Percentiles rank a stretch among this genome's conserved stretches.
Conservation (phyloP, 805 yeast species). For the Pichia eremophila region DNA sequence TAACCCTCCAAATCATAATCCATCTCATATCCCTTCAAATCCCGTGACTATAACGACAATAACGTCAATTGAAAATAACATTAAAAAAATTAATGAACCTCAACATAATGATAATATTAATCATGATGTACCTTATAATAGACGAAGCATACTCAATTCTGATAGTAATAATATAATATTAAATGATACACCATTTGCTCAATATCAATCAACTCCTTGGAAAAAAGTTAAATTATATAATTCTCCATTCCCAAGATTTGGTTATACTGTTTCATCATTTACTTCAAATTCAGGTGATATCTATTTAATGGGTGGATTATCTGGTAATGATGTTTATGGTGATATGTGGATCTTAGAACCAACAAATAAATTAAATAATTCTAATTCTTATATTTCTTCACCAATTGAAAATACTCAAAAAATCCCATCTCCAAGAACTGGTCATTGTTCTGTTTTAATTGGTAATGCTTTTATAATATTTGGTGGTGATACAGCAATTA, state of each 20-base stretch:
- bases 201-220: conserved; percentile 46
- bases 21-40: too few species aligned
- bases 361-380: conserved; percentile 7
- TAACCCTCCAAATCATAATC: too few species aligned
- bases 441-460: conserved; percentile 84
- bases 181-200: not conserved
- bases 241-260: conserved; percentile 90
- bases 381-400: conserved; percentile 30
- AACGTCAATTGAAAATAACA: too few species aligned
- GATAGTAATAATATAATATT: not conserved
- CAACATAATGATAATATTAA: too few species aligned
- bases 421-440: conserved; percentile 92
- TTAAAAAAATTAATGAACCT: too few species aligned
- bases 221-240: conserved; percentile 48
- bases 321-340: conserved; percentile 86
- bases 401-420: conserved; percentile 65
- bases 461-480: conserved; percentile 93
- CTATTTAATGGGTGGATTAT: conserved; percentile 89
- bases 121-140: too few species aligned
- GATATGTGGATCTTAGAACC: conserved; percentile 88
- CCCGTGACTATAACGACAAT: too few species aligned
- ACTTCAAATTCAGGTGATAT: conserved; percentile 75
- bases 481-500: conserved; percentile 87
- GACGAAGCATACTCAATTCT: not conserved
- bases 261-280: conserved; percentile 77